Percentiles rank a stretch among this genome's conserved stretches.
phyloP scores from a whole-genome alignment of 208 protist species.

The Tritrichomonas foetus region DNA sequence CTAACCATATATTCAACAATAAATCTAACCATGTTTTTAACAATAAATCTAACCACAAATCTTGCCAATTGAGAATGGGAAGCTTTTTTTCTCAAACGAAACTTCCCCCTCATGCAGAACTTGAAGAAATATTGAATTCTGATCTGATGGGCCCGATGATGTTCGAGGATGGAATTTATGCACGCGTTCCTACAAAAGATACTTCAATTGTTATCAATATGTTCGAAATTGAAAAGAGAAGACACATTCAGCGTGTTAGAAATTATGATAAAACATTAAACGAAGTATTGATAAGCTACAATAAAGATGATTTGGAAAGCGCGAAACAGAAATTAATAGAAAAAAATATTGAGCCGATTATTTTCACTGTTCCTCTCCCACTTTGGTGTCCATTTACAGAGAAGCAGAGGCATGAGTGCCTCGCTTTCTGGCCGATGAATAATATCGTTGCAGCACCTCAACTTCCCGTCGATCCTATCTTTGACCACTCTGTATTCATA shows the following conservation, averaged over 20 bases:
- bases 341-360: not conserved
- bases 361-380: not conserved
- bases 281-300: not conserved
- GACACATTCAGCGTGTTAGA: not conserved
- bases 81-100: too few relatives aligned
- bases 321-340: not conserved
- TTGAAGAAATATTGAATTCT: not conserved
- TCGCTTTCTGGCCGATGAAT: conserved; percentile 18
- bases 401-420: not conserved
- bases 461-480: not conserved
- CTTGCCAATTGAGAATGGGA: too few relatives aligned
- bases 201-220: not conserved
- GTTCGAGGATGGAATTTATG: not conserved
- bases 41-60: too few relatives aligned
- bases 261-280: not conserved
- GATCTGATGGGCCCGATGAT: not conserved
- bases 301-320: not conserved
- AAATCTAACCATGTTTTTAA: too few relatives aligned
- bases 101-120: not conserved
- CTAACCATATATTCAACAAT: too few relatives aligned
- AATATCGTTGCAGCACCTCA: not conserved
- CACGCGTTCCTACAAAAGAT: not conserved
- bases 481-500: not conserved
- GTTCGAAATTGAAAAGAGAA: not conserved
- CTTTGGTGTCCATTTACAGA: not conserved